A percentile compares a stretch with the other conserved stretches of the same genome.
phyloP scores from a whole-genome alignment of 352 stramenopile species.

The Thalassiosira delicatula region DNA sequence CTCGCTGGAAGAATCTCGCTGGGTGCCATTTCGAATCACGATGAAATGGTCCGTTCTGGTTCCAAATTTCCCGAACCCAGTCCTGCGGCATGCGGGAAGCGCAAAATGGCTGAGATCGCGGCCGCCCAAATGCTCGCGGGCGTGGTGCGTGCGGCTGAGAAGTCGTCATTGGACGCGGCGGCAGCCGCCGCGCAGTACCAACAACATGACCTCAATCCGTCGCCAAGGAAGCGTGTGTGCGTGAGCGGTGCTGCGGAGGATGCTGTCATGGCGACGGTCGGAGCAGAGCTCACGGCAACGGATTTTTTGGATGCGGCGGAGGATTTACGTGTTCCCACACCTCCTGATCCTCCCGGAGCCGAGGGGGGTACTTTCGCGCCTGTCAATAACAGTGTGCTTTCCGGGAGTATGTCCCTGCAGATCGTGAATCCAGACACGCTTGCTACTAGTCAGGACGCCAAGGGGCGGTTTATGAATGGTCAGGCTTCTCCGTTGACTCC shows the following conservation, averaged over 20 bases:
- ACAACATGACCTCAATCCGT: too few relatives aligned
- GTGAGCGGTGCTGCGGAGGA: conserved; percentile 4
- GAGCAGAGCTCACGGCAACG: conserved; percentile 2
- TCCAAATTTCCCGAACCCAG: conserved; percentile 84
- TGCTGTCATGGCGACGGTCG: background rate
- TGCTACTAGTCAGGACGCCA: conserved; percentile 43
- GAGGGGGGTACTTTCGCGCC: too few relatives aligned
- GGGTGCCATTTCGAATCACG: conserved; percentile 62
- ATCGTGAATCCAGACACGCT: conserved; percentile 84
- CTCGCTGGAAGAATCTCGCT: conserved; percentile 50
- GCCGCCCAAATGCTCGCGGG: conserved; percentile 83
- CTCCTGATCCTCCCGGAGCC: too few relatives aligned
- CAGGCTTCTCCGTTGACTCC: conserved; percentile 75
- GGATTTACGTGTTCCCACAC: too few relatives aligned
- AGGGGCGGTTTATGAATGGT: conserved; percentile 50
- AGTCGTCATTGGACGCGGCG: too few relatives aligned
- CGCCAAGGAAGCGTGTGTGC: conserved; percentile 24
- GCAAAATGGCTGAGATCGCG: conserved; percentile 85
- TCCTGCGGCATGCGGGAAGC: conserved; percentile 83
- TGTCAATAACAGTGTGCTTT: too few relatives aligned
- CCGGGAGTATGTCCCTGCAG: conserved; percentile 69
- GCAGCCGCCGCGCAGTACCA: too few relatives aligned
- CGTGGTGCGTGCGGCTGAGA: conserved; percentile 45
- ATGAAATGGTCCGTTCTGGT: conserved; percentile 50
- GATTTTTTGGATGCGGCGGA: conserved; percentile 8